Evolutionary conservation across 2,329 filamentous ascomycete species (phyloP).

Genomic region (Pezicula carpinea): DNA sequence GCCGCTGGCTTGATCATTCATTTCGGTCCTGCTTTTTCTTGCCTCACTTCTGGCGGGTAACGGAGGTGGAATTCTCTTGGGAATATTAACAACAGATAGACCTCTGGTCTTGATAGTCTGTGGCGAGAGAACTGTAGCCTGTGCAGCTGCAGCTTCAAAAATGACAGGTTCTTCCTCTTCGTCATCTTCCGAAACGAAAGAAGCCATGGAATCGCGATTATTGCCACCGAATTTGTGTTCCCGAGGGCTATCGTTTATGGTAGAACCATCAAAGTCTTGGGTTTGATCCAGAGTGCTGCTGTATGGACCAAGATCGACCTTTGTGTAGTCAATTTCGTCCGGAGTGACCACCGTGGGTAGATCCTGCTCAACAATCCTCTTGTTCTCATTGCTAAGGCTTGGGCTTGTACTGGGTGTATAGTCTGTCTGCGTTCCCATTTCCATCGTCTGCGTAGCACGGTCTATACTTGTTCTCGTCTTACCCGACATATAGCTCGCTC

Average conservation of each 20-base stretch:
- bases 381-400: slow-evolving; percentile 41
- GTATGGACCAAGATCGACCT: slow-evolving; percentile 47
- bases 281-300: slow-evolving; percentile 19
- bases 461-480: slow-evolving; percentile 48
- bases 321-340: slow-evolving; percentile 55
- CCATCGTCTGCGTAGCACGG: slow-evolving; percentile 65
- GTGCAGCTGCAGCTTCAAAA: slow-evolving; percentile 59
- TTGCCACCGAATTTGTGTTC: slow-evolving; percentile 22
- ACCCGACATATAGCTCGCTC: slow-evolving; percentile 71
- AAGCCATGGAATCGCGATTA: slow-evolving; percentile 38
- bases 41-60: slow-evolving; percentile 73
- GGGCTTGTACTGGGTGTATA: slow-evolving; percentile 52
- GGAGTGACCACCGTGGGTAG: slow-evolving; percentile 38
- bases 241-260: slow-evolving; percentile 27
- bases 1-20: slow-evolving; percentile 22
- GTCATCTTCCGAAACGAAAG: slow-evolving; percentile 43
- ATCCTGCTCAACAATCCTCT: slow-evolving; percentile 24
- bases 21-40: slow-evolving; percentile 19
- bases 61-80: slow-evolving; percentile 69
- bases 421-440: slow-evolving; percentile 57
- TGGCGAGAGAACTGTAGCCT: slow-evolving; percentile 54
- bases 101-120: slow-evolving; percentile 53
- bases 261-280: slow-evolving; percentile 26
- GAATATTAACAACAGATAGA: slow-evolving; percentile 71
- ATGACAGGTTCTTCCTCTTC: slow-evolving; percentile 60